Base-by-base conservation (phyloP, 768 basidiomycete genomes). In the Myochromella boudieri region DNA sequence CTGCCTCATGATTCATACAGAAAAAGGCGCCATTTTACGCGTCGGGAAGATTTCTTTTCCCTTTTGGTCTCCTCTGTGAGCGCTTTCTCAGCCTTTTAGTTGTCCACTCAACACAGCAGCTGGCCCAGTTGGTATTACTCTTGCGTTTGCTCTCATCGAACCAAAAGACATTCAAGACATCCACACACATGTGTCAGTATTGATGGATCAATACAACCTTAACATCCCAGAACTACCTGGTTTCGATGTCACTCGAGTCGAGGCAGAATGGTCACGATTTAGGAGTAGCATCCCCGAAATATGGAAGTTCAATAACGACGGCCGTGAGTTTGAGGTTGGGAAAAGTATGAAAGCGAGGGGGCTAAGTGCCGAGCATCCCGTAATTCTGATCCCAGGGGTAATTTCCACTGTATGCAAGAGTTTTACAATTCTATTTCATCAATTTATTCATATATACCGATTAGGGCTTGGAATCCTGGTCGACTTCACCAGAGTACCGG, bases 401-500 rank as follows among this genome's bases (percentile, higher is more conserved):
- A 83, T 95, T 28, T 93, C 91, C 1, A 95, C 93, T 1, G 89
- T 87, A 50, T 43, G 80, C 64, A 18, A 12, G 22, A 12, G 42
- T 38, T 33, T 41, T 18, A 26, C 31, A 6, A 25, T 25, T 36
- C 6, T 25, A 15, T 22, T 12, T 7, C 27, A 7, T 40, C 25
- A 31, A 12, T 22, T 33, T 21, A 44, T 40, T 49, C 37, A 32
- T n/a, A 42, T 20, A 22, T 24, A 20, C 20, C 17, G 20, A 21
- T 5, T 50, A 90, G 81, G 85, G 88, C 4, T 69, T 97, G 48
- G 95, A 97, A 61, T 93, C 90, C 6, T 99, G 97, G 95, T 87
- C 90, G 4, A 95, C 95, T 0, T 74, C 81, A 4, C 83, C 85
- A 0, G 90, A 91, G 47, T 89, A 92, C 52, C 81, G 90, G 4